A percentile compares a stretch with the other conserved stretches of the same genome.
These are phyloP conservation scores for Trichoderma asperellum DNA, from an alignment of 2,329 filamentous ascomycete genomes.

Conservation along the genomic window DNA sequence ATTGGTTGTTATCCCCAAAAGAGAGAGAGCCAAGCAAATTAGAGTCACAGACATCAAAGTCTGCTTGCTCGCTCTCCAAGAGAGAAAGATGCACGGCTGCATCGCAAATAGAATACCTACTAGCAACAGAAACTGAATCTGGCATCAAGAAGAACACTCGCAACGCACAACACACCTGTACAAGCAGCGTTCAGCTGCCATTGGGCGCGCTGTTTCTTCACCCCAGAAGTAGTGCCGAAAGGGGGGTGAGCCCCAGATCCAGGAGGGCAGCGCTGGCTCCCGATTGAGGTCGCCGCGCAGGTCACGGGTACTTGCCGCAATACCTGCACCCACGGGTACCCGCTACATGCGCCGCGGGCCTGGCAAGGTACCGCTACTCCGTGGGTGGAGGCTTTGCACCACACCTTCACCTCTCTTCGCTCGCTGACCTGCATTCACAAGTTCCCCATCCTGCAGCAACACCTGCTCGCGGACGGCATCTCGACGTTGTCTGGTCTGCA, in stretches of 20 bases:
- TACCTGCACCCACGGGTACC: constrained; percentile 9
- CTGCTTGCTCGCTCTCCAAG: background rate
- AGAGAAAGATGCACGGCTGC: background rate
- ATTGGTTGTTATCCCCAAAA: background rate
- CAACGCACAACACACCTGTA: background rate
- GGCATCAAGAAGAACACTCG: background rate
- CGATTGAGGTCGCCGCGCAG: background rate
- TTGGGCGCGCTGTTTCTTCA: background rate
- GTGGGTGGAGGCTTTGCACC: constrained; percentile 26
- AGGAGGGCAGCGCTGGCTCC: background rate
- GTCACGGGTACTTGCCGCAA: background rate
- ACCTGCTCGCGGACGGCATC: constrained; percentile 21
- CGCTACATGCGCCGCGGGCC: constrained; percentile 3
- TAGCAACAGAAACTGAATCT: background rate
- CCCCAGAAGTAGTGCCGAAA: background rate
- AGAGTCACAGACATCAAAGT: background rate
- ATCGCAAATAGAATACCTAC: background rate
- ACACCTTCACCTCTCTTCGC: constrained; percentile 27
- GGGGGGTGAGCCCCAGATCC: background rate
- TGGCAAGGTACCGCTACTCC: constrained; percentile 14
- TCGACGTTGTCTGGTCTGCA: constrained; percentile 27
- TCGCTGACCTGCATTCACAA: constrained; percentile 28
- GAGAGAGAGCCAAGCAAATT: background rate
- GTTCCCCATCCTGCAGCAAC: constrained; percentile 29
- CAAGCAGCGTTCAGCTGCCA: background rate